Percentiles rank a stretch among this genome's conserved stretches.
These are phyloP conservation scores for Ambrosiella cleistominuta DNA, from an alignment of 2,329 filamentous ascomycete genomes.

Conservation along the genomic window DNA sequence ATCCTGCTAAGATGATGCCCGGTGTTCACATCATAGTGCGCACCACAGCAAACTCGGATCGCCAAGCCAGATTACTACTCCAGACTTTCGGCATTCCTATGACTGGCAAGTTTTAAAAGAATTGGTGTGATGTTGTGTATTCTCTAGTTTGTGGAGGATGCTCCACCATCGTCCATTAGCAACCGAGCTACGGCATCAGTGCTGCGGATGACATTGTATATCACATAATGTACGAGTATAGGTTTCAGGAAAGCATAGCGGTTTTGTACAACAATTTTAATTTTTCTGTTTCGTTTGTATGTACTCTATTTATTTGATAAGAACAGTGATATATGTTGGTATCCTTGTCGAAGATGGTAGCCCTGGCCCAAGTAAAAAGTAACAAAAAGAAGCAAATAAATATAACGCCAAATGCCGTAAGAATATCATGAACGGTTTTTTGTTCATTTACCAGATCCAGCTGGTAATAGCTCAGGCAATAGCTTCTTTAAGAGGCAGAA, in stretches of 20 bases:
- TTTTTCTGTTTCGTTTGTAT: conserved; percentile 1
- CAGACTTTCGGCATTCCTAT: conserved; percentile 45
- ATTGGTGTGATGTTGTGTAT: background rate
- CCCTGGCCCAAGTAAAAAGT: background rate
- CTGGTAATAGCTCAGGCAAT: background rate
- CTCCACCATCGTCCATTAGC: background rate
- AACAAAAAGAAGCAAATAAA: background rate
- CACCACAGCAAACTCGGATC: conserved; percentile 70
- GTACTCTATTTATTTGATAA: background rate
- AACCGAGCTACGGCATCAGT: background rate
- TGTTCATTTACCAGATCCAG: background rate
- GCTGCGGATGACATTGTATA: conserved; percentile 9
- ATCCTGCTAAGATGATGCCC: conserved; percentile 56
- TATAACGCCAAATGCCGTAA: background rate
- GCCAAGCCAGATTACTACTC: conserved; percentile 58
- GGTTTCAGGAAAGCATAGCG: background rate
- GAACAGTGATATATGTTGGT: background rate
- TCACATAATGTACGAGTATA: conserved; percentile 7
- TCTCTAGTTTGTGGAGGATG: background rate
- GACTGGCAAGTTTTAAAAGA: conserved; percentile 13
- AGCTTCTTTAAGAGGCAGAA: conserved; percentile 35
- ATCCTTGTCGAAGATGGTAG: background rate
- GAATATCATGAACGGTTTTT: background rate
- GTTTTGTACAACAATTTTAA: conserved; percentile 4
- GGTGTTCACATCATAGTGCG: conserved; percentile 70